Base-by-base conservation (phyloP, 768 basidiomycete genomes). In the Asterophora parasitica region DNA sequence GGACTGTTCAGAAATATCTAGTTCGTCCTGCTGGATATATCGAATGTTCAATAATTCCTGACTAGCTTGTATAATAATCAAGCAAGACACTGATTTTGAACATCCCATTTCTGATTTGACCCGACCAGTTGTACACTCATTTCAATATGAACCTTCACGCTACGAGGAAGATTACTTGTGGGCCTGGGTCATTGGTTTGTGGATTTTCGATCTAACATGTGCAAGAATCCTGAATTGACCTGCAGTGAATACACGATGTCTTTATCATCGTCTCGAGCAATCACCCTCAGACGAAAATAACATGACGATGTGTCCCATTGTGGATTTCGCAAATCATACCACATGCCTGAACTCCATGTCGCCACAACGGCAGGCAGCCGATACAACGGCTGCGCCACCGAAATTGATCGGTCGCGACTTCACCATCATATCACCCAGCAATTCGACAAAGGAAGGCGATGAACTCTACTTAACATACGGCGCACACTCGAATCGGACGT, bases 261-360 rank as follows among this genome's bases (percentile, higher is more conserved):
- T 97, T 16, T 92, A 81, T 63, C 79, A 82, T 61, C 82, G 77
- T 50, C 64, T 83, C 35, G 77, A 70, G 53, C 58, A 66, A 23
- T 60, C 65, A 13, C 71, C 65, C 41, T 72, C 75, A 9, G 73
- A 83, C 56, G 73, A 79, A 23, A 79, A 92, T 62, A 93, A 95
- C 59, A 66, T 93, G 50, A 89, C 92, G 0, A 73, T 98, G 49
- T 89, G 88, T 51, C 95, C 95, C 7, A 73, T 96, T 28, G 72
- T 96, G 44, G 95, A 98, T 67, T 85, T 97, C 52, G 90, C 90
- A 11, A 96, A 96, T 56, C 93, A 96, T 55, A 69, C 71, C 2
- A 53, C 68, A 33, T 42, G 59, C 30, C 60, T 61, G 33, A 65
- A 73, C 8, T 68, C 72, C 47, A 75, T 79, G 68, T 62, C 55